These are phyloP conservation scores for Fusarium verticillioides DNA, from an alignment of 2,329 filamentous ascomycete genomes.

Conservation along the genomic window DNA sequence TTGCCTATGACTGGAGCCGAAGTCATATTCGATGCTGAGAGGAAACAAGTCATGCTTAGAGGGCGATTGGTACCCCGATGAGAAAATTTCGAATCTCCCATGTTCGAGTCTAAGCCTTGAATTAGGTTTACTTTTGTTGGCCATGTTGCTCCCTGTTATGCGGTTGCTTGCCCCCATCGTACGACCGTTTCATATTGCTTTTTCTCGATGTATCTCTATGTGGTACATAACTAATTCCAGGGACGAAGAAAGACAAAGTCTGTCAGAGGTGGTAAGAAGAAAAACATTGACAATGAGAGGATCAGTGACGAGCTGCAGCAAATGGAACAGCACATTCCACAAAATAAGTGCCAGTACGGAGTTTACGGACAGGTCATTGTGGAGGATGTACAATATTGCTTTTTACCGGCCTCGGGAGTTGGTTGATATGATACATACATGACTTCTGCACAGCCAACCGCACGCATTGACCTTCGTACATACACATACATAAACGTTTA, in stretches of 20 bases:
- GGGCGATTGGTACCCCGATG: constrained; percentile 5
- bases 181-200: constrained; percentile 33
- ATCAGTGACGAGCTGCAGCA: constrained; percentile 4
- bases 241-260: neutral
- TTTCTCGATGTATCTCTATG: constrained; percentile 12
- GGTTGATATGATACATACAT: neutral
- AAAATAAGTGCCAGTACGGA: neutral
- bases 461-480: constrained; percentile 29
- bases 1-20: neutral
- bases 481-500: constrained; percentile 21
- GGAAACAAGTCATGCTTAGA: constrained; percentile 30
- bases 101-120: constrained; percentile 10
- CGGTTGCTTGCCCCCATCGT: constrained; percentile 17
- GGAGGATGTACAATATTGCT: constrained; percentile 24
- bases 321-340: constrained; percentile 4
- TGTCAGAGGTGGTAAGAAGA: neutral
- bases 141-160: constrained; percentile 19
- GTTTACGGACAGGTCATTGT: neutral
- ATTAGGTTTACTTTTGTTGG: constrained; percentile 16
- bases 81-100: neutral
- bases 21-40: neutral
- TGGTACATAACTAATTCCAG: neutral
- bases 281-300: neutral
- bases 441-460: constrained; percentile 16
- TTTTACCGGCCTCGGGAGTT: constrained; percentile 29